These are phyloP conservation scores for Penicillium silybi DNA, from an alignment of 495 filamentous ascomycete species.

Conservation along the genomic window DNA sequence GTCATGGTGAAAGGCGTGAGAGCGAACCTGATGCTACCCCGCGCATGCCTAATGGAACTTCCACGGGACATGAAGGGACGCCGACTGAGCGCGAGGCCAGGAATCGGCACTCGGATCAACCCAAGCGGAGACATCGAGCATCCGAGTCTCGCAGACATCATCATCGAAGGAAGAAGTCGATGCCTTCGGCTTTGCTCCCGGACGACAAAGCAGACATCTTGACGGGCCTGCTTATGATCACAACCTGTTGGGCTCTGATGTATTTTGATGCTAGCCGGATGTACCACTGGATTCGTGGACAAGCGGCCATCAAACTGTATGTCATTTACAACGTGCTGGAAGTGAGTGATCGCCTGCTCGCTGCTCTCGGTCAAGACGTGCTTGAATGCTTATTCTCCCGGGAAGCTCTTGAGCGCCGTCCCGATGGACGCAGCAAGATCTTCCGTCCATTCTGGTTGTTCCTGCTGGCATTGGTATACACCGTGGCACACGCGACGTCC, in stretches of 20 bases:
- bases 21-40: slow-evolving; percentile 25
- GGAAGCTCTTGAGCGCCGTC: slow-evolving; percentile 83
- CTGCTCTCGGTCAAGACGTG: slow-evolving; percentile 91
- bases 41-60: slow-evolving; percentile 14
- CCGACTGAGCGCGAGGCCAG: slow-evolving; percentile 22
- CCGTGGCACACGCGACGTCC: slow-evolving; percentile 76
- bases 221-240: slow-evolving; percentile 79
- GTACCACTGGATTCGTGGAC: slow-evolving; percentile 96
- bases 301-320: slow-evolving; percentile 96
- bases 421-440: slow-evolving; percentile 89
- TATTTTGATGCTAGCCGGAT: slow-evolving; percentile 92
- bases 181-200: slow-evolving; percentile 74
- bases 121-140: slow-evolving; percentile 27
- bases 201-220: slow-evolving; percentile 95
- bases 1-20: slow-evolving; percentile 10
- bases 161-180: slow-evolving; percentile 76
- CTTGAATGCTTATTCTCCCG: slow-evolving; percentile 92
- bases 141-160: slow-evolving; percentile 39
- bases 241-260: slow-evolving; percentile 81
- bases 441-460: slow-evolving; percentile 89
- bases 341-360: slow-evolving; percentile 79
- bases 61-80: slow-evolving; percentile 2
- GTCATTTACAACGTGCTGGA: slow-evolving; percentile 98
- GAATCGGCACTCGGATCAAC: slow-evolving; percentile 16
- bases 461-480: slow-evolving; percentile 79